phyloP scores from a whole-genome alignment of 352 stramenopile genomes.

The Achlya hypogyna region DNA sequence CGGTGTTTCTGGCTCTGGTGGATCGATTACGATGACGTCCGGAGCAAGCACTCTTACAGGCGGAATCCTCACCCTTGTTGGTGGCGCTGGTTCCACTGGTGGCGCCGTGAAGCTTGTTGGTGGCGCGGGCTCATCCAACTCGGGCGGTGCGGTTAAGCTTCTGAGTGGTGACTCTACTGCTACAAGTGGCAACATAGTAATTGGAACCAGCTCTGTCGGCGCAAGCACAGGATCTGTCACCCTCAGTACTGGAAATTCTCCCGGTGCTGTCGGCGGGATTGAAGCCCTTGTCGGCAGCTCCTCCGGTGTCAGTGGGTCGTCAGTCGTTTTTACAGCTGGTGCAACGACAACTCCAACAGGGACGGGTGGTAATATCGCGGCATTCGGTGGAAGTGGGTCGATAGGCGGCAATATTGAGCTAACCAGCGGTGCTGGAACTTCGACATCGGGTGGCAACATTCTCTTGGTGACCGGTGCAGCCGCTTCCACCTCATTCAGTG shows the following conservation, averaged over 20 bases:
- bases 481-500: constrained; percentile 22
- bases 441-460: constrained; percentile 56
- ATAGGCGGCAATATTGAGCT: constrained; percentile 26
- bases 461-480: constrained; percentile 43
- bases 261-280: constrained; percentile 5
- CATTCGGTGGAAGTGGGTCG: not conserved
- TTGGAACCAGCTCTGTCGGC: constrained; percentile 24
- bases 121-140: constrained; percentile 23
- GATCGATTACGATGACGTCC: constrained; percentile 37
- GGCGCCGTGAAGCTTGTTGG: constrained; percentile 2
- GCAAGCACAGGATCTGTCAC: not conserved
- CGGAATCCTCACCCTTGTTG: not conserved
- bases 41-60: constrained; percentile 34
- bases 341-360: not conserved
- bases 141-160: constrained; percentile 5
- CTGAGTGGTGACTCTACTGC: constrained; percentile 5
- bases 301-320: not conserved
- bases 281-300: not conserved
- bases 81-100: constrained; percentile 9
- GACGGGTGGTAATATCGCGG: not conserved
- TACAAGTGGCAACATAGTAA: not conserved
- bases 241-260: not conserved
- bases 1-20: constrained; percentile 33
- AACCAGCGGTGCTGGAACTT: constrained; percentile 42
- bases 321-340: not conserved